Base-by-base conservation (phyloP, 1,284 basidiomycete genomes). In the Sporisorium scitamineum region DNA sequence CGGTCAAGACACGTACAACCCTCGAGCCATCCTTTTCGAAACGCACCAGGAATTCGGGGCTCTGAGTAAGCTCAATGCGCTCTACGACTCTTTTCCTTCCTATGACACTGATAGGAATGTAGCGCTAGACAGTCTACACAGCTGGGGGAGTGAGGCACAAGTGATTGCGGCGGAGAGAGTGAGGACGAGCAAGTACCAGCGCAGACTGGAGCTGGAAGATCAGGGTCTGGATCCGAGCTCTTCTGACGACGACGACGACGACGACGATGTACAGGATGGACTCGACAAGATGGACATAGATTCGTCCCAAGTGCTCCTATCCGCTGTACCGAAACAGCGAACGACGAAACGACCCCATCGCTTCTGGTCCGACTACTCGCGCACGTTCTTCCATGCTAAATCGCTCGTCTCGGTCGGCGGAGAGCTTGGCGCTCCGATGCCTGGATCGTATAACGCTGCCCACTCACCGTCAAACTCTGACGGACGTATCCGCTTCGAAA, bases 361-460 rank as follows among this genome's bases (percentile, higher is more conserved):
- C 14, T 83, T 78, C 75, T 83, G 82, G 82, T 82, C 82, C 5
- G 81, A 83, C 62, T 80, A 76, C 52, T 67, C 76, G 45, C 70
- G 76, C 2, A 70, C 72, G 20, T 76, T 53, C 53, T 77, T 70
- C 60, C 82, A 83, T 51, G 58, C 80, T 5, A 76, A 68, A 47
- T 81, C 80, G 26, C 76, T 81, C 27, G 68, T 83, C 20, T 64
- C 64, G 2, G 75, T 83, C 24, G 70, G 73, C 14, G 76, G 75
- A 13, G 50, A 73, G 39, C 70, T 77, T 3, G 63, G 41, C 18
- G 65, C 70, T 9, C 75, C 75, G 20, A 77, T 77, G 75, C 61
- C 63, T 14, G 77, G 77, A 22, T 79, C 77, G 13, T 67, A 45
- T 56, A 76, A 72, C 62, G 41, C 61, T 16, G 26, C 64, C 7